Conservation (phyloP, 2,329 filamentous ascomycete genomes). For the Aspergillus aculeatus region DNA sequence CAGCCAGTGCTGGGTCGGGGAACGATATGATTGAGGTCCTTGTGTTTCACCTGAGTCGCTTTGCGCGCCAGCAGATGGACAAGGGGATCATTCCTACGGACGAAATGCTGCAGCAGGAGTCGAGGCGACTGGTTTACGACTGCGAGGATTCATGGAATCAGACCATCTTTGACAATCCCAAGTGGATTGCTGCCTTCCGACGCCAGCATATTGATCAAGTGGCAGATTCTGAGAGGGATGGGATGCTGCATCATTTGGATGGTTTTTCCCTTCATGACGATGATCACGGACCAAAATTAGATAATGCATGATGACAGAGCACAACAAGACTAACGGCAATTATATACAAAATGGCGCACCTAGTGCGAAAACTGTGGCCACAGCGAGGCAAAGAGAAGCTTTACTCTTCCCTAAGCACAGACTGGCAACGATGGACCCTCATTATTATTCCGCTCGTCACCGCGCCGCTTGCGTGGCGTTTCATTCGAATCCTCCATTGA, state of each 20-base stretch:
- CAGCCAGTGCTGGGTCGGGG: neutral
- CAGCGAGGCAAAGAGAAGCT: too few relatives aligned
- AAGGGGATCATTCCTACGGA: constrained; percentile 43
- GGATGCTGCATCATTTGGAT: neutral
- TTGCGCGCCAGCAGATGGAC: constrained; percentile 14
- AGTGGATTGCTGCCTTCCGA: constrained; percentile 23
- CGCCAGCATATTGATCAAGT: constrained; percentile 11
- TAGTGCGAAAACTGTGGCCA: neutral
- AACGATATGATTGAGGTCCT: constrained; percentile 6
- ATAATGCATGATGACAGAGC: neutral
- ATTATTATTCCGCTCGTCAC: neutral
- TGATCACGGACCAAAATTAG: neutral
- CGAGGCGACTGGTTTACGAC: constrained; percentile 50
- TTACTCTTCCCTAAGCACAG: too few relatives aligned
- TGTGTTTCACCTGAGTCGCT: constrained; percentile 19
- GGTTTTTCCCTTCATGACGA: neutral
- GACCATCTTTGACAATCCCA: constrained; percentile 28
- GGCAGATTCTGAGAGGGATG: neutral
- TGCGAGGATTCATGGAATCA: constrained; percentile 49
- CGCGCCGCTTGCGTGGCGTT: neutral
- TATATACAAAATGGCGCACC: neutral
- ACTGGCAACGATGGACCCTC: too few relatives aligned
- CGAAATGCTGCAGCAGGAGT: constrained; percentile 50
- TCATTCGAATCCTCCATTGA: neutral
- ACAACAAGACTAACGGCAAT: neutral